phyloP scores from a whole-genome alignment of 2,329 filamentous ascomycete species.

The Orbilia oligospora region DNA sequence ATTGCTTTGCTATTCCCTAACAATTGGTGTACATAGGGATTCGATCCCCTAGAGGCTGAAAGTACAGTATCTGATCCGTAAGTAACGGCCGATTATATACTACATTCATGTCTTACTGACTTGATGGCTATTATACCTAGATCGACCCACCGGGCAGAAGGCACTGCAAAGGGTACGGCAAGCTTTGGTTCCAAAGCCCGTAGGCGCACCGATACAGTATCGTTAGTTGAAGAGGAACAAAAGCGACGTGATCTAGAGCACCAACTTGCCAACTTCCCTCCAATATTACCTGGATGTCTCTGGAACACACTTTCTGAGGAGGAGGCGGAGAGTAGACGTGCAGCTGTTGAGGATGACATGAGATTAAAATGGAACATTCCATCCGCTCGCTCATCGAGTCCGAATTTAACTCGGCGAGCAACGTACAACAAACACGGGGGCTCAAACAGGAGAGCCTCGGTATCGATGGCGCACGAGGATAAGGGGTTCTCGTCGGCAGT shows the following conservation, averaged over 20 bases:
- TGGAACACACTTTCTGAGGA: conserved; percentile 55
- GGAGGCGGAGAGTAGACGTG: conserved; percentile 49
- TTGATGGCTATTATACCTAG: background rate
- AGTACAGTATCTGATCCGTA: conserved; percentile 30
- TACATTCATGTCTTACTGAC: background rate
- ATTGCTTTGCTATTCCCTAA: background rate
- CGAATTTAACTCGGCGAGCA: conserved; percentile 42
- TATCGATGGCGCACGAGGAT: conserved; percentile 48
- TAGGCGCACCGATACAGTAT: conserved; percentile 46
- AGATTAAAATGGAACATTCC: conserved; percentile 54
- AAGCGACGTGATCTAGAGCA: conserved; percentile 50
- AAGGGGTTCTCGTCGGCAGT: conserved; percentile 38
- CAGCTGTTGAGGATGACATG: conserved; percentile 53
- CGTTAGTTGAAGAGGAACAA: conserved; percentile 52
- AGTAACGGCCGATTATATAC: background rate
- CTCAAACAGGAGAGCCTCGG: conserved; percentile 38
- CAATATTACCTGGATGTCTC: conserved; percentile 40
- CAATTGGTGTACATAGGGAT: conserved; percentile 20
- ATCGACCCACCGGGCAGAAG: conserved; percentile 28
- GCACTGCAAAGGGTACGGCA: conserved; percentile 42
- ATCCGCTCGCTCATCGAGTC: conserved; percentile 38
- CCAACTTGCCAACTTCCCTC: conserved; percentile 53
- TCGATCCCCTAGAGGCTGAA: conserved; percentile 41
- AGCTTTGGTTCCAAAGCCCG: conserved; percentile 56
- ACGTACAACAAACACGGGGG: conserved; percentile 53